Conservation (phyloP, 2,329 filamentous ascomycete species). For the Apiospora hydei region DNA sequence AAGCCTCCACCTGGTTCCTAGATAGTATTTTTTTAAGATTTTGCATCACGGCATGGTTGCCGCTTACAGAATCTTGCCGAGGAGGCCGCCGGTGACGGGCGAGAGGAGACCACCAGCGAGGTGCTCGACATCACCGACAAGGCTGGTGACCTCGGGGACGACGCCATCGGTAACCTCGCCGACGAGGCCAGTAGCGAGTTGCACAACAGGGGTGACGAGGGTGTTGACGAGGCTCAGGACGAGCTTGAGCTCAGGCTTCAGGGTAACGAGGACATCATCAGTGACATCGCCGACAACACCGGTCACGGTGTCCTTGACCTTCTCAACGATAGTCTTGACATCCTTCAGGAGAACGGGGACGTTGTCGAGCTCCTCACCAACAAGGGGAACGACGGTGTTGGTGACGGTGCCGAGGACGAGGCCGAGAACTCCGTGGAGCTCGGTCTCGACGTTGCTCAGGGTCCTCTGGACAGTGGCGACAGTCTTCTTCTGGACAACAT, state of each 20-base stretch:
- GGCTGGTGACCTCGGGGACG: slow-evolving; percentile 31
- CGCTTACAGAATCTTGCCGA: slow-evolving; percentile 24
- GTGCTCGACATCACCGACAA: slow-evolving; percentile 32
- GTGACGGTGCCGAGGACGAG: slow-evolving; percentile 32
- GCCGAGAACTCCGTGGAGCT: slow-evolving; percentile 34
- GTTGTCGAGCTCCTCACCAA: slow-evolving; percentile 34
- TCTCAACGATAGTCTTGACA: slow-evolving; percentile 35
- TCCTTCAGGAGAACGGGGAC: slow-evolving; percentile 35
- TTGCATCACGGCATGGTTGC: slow-evolving; percentile 2
- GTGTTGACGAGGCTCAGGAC: slow-evolving; percentile 35
- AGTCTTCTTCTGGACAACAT: slow-evolving; percentile 6
- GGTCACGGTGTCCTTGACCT: slow-evolving; percentile 32
- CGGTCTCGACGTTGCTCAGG: slow-evolving; percentile 34
- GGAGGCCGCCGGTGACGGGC: slow-evolving; percentile 27
- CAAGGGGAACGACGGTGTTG: slow-evolving; percentile 32
- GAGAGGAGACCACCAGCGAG: slow-evolving; percentile 32
- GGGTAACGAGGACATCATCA: slow-evolving; percentile 33
- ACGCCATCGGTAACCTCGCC: slow-evolving; percentile 30
- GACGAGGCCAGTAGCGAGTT: slow-evolving; percentile 34
- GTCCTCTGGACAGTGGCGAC: slow-evolving; percentile 33
- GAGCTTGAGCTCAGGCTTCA: slow-evolving; percentile 40
- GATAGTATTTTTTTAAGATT: not conserved
- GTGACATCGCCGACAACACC: slow-evolving; percentile 31
- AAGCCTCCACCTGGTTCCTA: not conserved
- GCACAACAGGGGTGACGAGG: slow-evolving; percentile 36